Base-by-base conservation (phyloP, 164 flowering plant species). In the Piper betle region DNA sequence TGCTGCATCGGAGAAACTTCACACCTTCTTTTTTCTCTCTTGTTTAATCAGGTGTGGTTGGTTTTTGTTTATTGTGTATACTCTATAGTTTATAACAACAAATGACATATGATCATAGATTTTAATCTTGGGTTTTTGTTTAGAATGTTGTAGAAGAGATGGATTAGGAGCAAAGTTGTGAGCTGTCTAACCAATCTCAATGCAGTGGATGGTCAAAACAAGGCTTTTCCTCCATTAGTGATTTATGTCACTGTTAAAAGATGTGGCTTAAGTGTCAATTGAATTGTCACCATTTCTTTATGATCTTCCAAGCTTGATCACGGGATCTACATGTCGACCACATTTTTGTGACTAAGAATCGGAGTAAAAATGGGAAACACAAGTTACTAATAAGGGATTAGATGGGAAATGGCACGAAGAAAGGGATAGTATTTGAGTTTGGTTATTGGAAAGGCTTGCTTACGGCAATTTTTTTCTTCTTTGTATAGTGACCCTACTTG, bases 401-500 rank as follows among this genome's bases (percentile, higher is more conserved):
- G 50, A 43, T 43, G 1, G 12, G 10, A 43, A 13, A 37, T 40
- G 60, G 17, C 37, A 9, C 38, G 11, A 17, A 13, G 60, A 41
- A 9, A 40, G 37, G 18, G 39, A 57, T 10, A 57, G 8, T 17
- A 55, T 16, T 65, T 65, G 73, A 69, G 71, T 70, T 11, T 15
- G 73, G 62, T 6, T 72, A 61, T 60, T 66, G 66, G 71, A 66
- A 65, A 71, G 72, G 69, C 75, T 73, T 37, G 37, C 50, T 43
- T 74, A 75, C 71, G 39, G 60, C 73, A 69, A 64, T 68, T 76
- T 78, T 73, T 78, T 71, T 68, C 63, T 19, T 63, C 66, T 18
- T 73, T 74, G 40, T 68, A 33, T 73, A 74, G 40, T n/a, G n/a
- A n/a, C n/a, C 81, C 81, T 77, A 77, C 77, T 5, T 62, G 38